Conservation (phyloP, 176 grass and related monocot species). For the Phyllostachys edulis region DNA sequence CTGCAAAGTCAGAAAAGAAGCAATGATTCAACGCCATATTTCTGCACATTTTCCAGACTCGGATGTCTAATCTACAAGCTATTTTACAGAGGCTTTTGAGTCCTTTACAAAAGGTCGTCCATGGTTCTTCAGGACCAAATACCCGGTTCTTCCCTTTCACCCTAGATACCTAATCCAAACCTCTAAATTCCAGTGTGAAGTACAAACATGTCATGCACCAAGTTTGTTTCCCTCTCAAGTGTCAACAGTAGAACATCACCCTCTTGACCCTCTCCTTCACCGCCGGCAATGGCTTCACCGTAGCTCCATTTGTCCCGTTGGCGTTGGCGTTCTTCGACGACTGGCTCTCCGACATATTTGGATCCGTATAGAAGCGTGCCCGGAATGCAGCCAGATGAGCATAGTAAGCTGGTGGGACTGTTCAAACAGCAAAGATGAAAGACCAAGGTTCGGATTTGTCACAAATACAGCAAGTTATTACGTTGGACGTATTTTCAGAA, state of each 20-base stretch:
- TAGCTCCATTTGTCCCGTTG: conserved; percentile 17
- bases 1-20: neutral
- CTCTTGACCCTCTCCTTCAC: conserved; percentile 74
- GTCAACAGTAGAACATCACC: conserved; percentile 77
- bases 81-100: neutral
- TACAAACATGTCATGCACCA: conserved; percentile 28
- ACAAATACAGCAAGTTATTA: neutral
- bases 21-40: neutral
- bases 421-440: conserved; percentile 14
- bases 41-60: conserved; percentile 9
- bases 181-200: conserved; percentile 40
- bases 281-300: conserved; percentile 49
- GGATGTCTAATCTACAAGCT: neutral
- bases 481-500: neutral
- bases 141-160: neutral
- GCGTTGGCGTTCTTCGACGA: conserved; percentile 33
- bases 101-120: neutral
- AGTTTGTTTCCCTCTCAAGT: neutral
- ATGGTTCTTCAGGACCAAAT: neutral
- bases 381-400: conserved; percentile 74
- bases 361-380: conserved; percentile 75
- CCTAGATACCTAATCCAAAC: conserved; percentile 19
- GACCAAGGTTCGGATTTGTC: neutral
- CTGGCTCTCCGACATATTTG: conserved; percentile 24
- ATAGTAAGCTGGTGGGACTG: conserved; percentile 70